phyloP scores from a whole-genome alignment of 805 yeast genomes.

The Ogataea allantospora region DNA sequence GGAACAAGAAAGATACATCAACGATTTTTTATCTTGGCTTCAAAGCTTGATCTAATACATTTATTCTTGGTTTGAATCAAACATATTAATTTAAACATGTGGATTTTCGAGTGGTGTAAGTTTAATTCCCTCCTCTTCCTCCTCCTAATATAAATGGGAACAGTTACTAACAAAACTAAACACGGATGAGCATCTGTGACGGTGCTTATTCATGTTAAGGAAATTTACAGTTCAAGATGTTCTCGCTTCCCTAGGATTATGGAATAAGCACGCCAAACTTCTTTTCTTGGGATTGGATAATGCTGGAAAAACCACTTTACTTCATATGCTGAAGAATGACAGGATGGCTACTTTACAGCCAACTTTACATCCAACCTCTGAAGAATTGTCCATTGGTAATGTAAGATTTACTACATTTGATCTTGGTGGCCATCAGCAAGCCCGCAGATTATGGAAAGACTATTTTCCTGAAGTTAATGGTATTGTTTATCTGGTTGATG shows the following conservation, averaged over 20 bases:
- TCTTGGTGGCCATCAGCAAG: slow-evolving; percentile 97
- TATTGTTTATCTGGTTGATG: slow-evolving; percentile 93
- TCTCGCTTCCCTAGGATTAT: slow-evolving; percentile 72
- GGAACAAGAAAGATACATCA: slow-evolving; percentile 3
- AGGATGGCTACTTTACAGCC: slow-evolving; percentile 97
- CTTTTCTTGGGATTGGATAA: slow-evolving; percentile 95
- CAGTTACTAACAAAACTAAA: slow-evolving; percentile 9
- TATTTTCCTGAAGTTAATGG: slow-evolving; percentile 99
- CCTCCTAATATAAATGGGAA: background rate
- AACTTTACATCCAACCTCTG: slow-evolving; percentile 97
- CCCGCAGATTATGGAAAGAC: slow-evolving; percentile 99
- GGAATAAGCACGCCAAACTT: slow-evolving; percentile 95
- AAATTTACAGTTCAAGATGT: slow-evolving; percentile 59
- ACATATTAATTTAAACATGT: slow-evolving; percentile 21
- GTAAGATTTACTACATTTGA: slow-evolving; percentile 97
- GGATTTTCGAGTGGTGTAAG: slow-evolving; percentile 42
- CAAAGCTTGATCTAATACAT: slow-evolving; percentile 2
- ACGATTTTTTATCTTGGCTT: background rate
- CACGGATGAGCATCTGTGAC: slow-evolving; percentile 1
- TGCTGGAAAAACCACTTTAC: slow-evolving; percentile 92
- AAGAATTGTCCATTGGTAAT: slow-evolving; percentile 94
- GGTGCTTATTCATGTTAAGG: slow-evolving; percentile 2
- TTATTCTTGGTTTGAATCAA: background rate
- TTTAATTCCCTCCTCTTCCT: slow-evolving; percentile 10
- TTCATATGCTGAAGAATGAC: slow-evolving; percentile 88